Evolutionary conservation across 768 basidiomycete genomes (phyloP).

Genomic region (Podaxis pistillaris): DNA sequence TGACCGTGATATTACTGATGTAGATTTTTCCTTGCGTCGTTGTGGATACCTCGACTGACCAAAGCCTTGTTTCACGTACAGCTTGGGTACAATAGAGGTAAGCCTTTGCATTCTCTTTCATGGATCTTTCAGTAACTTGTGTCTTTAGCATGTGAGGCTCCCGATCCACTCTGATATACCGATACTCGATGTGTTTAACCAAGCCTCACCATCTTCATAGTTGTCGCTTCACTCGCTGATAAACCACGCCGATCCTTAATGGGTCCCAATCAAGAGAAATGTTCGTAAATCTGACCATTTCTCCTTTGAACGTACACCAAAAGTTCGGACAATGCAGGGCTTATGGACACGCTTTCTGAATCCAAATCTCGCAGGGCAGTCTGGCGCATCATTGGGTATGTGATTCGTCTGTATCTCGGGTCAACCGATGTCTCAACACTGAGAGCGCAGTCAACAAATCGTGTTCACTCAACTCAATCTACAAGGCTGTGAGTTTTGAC

Average conservation of each 20-base stretch:
- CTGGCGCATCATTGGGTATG: not conserved
- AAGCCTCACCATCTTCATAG: not conserved
- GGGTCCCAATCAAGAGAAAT: not conserved
- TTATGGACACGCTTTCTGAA: not conserved
- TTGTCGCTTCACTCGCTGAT: not conserved
- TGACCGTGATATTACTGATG: constrained; percentile 55
- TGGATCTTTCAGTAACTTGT: not conserved
- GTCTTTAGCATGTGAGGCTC: not conserved
- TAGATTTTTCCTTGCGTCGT: constrained; percentile 22
- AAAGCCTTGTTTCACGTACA: constrained; percentile 17
- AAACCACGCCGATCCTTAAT: not conserved
- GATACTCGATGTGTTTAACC: not conserved
- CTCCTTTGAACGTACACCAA: not conserved
- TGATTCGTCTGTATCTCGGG: not conserved
- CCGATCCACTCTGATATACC: not conserved
- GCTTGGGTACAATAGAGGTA: constrained; percentile 53
- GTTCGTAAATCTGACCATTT: not conserved
- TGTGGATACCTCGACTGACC: not conserved
- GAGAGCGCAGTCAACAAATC: not conserved
- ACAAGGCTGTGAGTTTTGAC: not conserved
- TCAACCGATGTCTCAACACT: not conserved
- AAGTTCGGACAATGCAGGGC: not conserved
- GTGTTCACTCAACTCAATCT: not conserved
- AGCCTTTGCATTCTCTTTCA: not conserved
- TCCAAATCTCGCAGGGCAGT: not conserved